Percentiles rank a stretch among this genome's conserved stretches.
Conservation (phyloP, 75 land plant genomes). For the Pseudotsuga menziesii region DNA sequence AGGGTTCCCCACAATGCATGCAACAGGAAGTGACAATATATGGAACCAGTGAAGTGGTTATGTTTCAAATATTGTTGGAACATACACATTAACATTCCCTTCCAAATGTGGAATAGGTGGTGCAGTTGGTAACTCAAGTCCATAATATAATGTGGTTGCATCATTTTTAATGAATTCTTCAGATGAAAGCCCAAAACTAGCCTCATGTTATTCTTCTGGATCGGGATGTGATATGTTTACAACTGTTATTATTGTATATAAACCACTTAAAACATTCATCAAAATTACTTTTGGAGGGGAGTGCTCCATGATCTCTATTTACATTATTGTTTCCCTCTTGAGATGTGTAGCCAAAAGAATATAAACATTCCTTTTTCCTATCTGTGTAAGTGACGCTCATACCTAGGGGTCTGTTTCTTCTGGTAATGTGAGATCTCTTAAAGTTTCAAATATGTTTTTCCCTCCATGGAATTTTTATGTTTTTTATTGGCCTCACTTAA, state of each 20-base stretch:
- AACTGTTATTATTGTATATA: conserved; percentile 50
- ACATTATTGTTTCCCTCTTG: conserved; percentile 35
- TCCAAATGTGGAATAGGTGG: conserved; percentile 61
- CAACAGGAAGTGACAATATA: conserved; percentile 54
- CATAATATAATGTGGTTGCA: conserved; percentile 32
- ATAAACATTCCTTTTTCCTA: conserved; percentile 5
- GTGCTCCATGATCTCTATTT: conserved; percentile 9
- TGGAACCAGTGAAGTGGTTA: conserved; percentile 90
- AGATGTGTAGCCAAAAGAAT: conserved; percentile 21
- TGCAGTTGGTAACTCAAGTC: conserved; percentile 81
- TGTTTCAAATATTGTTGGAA: conserved; percentile 57
- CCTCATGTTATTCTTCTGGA: conserved; percentile 4
- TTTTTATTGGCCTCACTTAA: background rate
- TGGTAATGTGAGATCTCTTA: conserved; percentile 12
- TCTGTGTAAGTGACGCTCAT: conserved; percentile 22
- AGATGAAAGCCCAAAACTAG: conserved; percentile 34
- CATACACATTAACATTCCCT: conserved; percentile 19
- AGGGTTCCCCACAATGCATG: conserved; percentile 67
- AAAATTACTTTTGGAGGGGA: conserved; percentile 48
- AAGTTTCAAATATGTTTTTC: background rate
- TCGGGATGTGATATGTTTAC: conserved; percentile 15
- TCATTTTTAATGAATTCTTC: conserved; percentile 49
- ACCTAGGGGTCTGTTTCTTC: conserved; percentile 43
- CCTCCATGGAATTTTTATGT: background rate
- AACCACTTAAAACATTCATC: conserved; percentile 66